Percentiles rank a stretch among this genome's conserved stretches.
These are phyloP conservation scores for Lycium barbarum DNA, from an alignment of 257 asterid species.

Conservation along the genomic window DNA sequence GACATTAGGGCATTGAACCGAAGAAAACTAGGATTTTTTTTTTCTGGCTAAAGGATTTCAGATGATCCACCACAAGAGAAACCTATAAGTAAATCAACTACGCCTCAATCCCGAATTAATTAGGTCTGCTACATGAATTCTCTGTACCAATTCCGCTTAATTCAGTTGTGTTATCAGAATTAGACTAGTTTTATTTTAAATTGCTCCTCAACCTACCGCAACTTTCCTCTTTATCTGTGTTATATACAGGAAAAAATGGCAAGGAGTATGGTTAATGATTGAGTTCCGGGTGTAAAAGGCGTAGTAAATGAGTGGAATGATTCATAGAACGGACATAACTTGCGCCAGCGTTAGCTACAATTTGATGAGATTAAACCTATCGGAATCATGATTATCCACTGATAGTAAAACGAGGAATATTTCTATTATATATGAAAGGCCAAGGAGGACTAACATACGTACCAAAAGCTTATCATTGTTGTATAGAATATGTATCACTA, in stretches of 20 bases:
- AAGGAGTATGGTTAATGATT: not conserved
- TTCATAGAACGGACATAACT: constrained; percentile 43
- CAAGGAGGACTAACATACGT: too few species aligned
- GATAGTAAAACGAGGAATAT: constrained; percentile 27
- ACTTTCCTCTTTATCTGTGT: not conserved
- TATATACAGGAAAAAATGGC: not conserved
- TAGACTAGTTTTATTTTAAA: not conserved
- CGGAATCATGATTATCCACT: constrained; percentile 42
- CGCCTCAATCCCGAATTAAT: not conserved
- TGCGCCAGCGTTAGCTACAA: constrained; percentile 40
- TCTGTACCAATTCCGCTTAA: not conserved
- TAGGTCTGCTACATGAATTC: not conserved
- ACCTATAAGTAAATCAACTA: not conserved
- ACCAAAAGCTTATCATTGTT: too few species aligned
- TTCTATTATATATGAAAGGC: too few species aligned
- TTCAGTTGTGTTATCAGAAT: not conserved
- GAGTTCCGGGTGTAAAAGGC: not conserved
- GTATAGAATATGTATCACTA: too few species aligned
- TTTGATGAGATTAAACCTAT: constrained; percentile 47
- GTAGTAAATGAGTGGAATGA: constrained; percentile 41
- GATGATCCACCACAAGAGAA: not conserved
- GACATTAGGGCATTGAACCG: not conserved
- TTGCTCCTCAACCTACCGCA: not conserved
- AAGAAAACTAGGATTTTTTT: not conserved
- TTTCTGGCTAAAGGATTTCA: not conserved